Base-by-base conservation (phyloP, 1,284 basidiomycete genomes). In the Pseudozyma thailandica region DNA sequence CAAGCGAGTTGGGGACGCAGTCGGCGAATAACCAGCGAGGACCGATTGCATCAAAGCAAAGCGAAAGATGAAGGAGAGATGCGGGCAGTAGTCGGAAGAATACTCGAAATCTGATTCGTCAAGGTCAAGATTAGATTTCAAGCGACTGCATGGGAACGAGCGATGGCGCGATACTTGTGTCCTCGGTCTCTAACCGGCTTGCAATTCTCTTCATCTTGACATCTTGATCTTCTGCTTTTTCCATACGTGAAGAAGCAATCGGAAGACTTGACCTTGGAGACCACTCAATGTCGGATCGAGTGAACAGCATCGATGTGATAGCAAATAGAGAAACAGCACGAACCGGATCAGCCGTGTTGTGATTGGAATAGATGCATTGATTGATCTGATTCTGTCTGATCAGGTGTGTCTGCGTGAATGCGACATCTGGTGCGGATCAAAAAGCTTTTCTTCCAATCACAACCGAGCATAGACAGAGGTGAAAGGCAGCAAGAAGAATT, bases 91-190 rank as follows among this genome's bases (percentile, higher is more conserved):
- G 15, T 15, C 30, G 30, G 30, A 38, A 38, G 39, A 21, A 41
- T 41, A 50, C 28, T 45, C 31, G 31, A 13, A 49, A 49, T 60
- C 50, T 60, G 46, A 60, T 60, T 60, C 41, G 58, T 49, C 42
- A 23, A 9, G 35, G 7, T 44, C 27, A 33, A 60, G 57, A 60
- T 60, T 60, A 60, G 57, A 60, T 60, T 42, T 42, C 18, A 37
- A 37, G 46, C n/a, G n/a, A n/a, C n/a, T n/a, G n/a, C n/a, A n/a
- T n/a, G n/a, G 35, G 37, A 13, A 18, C 8, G 9, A 13, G n/a
- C 38, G 38, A 41, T 20, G n/a, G 18, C 38, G n/a, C 38, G 6
- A 13, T 18, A 18, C 30, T 31, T 31, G n/a, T 41, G 21, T 41
- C 38, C 18, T 21, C 18, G n/a, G n/a, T 20, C 18, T 21, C 18